Conservation (phyloP, 352 stramenopile species). For the Globisporangium apiculatum region DNA sequence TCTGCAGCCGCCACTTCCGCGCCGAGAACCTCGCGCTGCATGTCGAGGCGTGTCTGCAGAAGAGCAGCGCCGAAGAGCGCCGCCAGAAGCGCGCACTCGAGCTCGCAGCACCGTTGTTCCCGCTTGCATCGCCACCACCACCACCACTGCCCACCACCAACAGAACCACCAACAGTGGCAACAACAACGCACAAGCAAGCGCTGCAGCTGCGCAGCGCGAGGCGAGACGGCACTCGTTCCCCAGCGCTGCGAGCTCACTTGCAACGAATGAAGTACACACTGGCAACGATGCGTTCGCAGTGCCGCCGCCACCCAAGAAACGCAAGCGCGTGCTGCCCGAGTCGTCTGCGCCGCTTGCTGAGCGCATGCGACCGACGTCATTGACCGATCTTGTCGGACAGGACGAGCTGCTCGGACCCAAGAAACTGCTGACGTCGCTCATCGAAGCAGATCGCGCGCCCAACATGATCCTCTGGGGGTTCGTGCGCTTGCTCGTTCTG, state of each 20-base stretch:
- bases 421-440: constrained; percentile 53
- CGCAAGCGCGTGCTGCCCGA: constrained; percentile 28
- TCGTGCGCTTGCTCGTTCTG: not conserved
- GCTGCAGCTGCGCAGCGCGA: not conserved
- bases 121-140: not conserved
- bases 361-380: constrained; percentile 56
- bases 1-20: constrained; percentile 73
- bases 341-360: constrained; percentile 46
- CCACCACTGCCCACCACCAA: not conserved
- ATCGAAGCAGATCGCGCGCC: constrained; percentile 65
- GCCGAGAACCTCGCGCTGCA: constrained; percentile 66
- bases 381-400: constrained; percentile 20
- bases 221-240: constrained; percentile 9
- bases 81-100: constrained; percentile 10
- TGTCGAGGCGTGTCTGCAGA: constrained; percentile 54
- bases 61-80: constrained; percentile 19
- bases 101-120: constrained; percentile 11
- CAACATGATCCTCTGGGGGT: constrained; percentile 86
- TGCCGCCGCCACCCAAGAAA: constrained; percentile 32
- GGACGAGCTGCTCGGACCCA: constrained; percentile 51
- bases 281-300: not conserved
- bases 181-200: not conserved
- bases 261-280: not conserved
- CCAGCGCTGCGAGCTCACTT: not conserved
- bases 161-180: not conserved